A percentile compares a stretch with the other conserved stretches of the same genome.
Evolutionary conservation across 1,284 basidiomycete genomes (phyloP).

Genomic region (Mycosarcoma maydis): DNA sequence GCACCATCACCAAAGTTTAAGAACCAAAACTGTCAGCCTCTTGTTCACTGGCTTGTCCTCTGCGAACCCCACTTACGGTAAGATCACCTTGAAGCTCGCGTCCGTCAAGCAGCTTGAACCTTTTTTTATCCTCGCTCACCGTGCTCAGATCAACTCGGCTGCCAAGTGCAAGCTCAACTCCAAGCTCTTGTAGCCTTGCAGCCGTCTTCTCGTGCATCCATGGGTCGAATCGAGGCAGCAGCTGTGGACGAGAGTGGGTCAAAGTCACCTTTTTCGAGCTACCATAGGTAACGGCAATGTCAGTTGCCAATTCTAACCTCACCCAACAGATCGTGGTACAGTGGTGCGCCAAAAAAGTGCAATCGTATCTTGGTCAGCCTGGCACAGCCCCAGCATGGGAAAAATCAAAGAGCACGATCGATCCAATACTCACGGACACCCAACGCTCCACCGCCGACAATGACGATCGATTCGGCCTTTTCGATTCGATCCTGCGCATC

Average conservation of each 20-base stretch:
- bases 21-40: not conserved
- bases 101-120: slow-evolving; percentile 22
- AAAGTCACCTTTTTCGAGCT: slow-evolving; percentile 33
- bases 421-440: slow-evolving; percentile 15
- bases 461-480: slow-evolving; percentile 23
- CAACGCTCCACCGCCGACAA: slow-evolving; percentile 23
- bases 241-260: slow-evolving; percentile 20
- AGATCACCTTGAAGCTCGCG: slow-evolving; percentile 31
- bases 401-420: no score
- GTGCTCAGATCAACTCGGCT: slow-evolving; percentile 25
- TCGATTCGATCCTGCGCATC: slow-evolving; percentile 35
- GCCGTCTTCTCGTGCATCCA: slow-evolving; percentile 45
- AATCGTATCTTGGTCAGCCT: not conserved
- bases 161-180: slow-evolving; percentile 31
- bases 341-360: no score
- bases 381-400: not conserved
- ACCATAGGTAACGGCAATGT: slow-evolving; percentile 43
- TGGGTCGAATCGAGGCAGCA: slow-evolving; percentile 39
- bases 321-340: no score
- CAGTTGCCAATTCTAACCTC: slow-evolving; percentile 22
- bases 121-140: slow-evolving; percentile 11
- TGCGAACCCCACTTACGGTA: slow-evolving; percentile 18
- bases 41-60: not conserved
- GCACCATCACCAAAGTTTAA: not conserved
- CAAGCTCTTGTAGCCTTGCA: slow-evolving; percentile 10